phyloP scores from a whole-genome alignment of 257 asterid species.

The Solanum gracilifrons region DNA sequence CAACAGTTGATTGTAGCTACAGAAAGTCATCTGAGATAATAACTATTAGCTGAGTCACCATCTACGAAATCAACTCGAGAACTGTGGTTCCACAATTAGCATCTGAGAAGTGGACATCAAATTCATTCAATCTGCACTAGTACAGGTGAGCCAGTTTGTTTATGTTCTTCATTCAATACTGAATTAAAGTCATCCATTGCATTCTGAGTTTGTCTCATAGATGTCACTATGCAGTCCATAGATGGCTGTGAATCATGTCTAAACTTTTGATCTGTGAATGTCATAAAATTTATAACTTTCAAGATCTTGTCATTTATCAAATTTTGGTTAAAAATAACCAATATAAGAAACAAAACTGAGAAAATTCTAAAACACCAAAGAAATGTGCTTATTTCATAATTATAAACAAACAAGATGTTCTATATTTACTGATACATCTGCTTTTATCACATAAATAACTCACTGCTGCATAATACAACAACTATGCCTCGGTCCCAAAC shows the following conservation, averaged over 20 bases:
- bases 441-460: not conserved
- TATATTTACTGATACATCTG: not conserved
- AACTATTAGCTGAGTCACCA: not conserved
- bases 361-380: not conserved
- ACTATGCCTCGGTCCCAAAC: not conserved
- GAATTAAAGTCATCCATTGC: not conserved
- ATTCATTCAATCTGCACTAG: not conserved
- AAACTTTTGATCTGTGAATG: not conserved
- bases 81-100: not conserved
- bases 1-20: not conserved
- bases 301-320: not conserved
- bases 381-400: not conserved
- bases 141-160: too few species aligned
- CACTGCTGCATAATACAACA: not conserved
- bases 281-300: not conserved
- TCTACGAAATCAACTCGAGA: not conserved
- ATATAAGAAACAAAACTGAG: not conserved
- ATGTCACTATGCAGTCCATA: too few species aligned
- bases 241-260: too few species aligned
- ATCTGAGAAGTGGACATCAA: not conserved
- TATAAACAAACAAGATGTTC: not conserved
- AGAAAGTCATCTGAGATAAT: not conserved
- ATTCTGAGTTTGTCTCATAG: not conserved
- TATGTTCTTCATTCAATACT: not conserved
- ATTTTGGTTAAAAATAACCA: not conserved